Base-by-base conservation (phyloP, 768 basidiomycete species). In the Mycena kentingensis region DNA sequence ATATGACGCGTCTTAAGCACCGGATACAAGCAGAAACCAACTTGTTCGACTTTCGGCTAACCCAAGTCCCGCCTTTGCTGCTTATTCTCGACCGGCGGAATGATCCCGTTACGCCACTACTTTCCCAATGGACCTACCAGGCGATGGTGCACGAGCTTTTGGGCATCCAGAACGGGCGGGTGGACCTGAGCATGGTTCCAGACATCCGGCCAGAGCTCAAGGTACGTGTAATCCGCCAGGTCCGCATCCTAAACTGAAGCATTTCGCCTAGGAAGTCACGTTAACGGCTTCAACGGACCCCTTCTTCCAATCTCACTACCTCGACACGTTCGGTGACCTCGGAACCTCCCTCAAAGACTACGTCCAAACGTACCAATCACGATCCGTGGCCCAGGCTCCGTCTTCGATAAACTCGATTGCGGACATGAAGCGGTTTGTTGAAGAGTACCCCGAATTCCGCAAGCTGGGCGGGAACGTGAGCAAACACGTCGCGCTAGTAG, bases 111-210 rank as follows among this genome's bases (percentile, higher is more conserved):
- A 98, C 97, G 0, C 97, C 97, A 4, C 73, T 98, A 31, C 77
- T 98, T 26, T 93, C 93, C 2, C 97, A 98, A 70, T 98, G 97
- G 97, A 98, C 97, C 22, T 98, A 98, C 72, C 96, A 98, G 67
- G 97, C 96, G 1, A 98, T 98, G 95, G 97, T 98, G 0, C 97
- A 99, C 63, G 97, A 98, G 67, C 76, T 97, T 13, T 72, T 98
- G 6, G 88, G 90, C 2, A 97, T 99, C 39, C 86, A 90, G 55
- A 98, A 98, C 65, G 96, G 96, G 18, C 81, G 97, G 52, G 94
- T 98, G 3, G 85, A 92, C 64, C 70, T 96, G 38, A 83, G 81
- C 55, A 73, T 82, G 54, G 92, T 95, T 29, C 93, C 93, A 13
- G 94, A 92, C 60, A 88, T 94, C 37, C 73, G 80, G 43, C 85